These are phyloP conservation scores for Cordyceps militaris DNA, from an alignment of 2,329 filamentous ascomycete genomes.

Conservation along the genomic window DNA sequence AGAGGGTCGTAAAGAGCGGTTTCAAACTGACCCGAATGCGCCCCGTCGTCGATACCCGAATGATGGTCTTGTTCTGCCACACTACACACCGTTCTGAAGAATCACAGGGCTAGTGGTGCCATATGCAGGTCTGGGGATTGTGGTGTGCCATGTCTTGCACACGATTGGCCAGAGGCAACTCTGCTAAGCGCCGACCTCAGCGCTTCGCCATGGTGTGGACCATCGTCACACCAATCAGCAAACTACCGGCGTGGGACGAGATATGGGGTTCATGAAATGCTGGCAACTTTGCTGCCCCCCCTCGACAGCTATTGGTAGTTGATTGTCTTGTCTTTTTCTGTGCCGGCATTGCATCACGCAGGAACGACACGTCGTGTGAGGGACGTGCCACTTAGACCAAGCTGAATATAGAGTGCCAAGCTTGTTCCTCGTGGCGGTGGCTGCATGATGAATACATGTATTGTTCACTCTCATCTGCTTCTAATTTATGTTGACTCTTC, in stretches of 20 bases:
- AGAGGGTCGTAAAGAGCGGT: conserved; percentile 42
- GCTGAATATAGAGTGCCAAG: not conserved
- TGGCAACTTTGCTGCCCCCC: not conserved
- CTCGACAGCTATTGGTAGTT: not conserved
- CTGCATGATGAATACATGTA: conserved; percentile 2
- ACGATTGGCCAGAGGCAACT: not conserved
- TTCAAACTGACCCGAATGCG: conserved; percentile 37
- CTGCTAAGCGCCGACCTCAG: conserved; percentile 10
- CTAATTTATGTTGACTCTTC: not conserved
- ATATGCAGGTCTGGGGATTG: not conserved
- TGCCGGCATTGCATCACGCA: conserved; percentile 12
- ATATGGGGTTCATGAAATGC: not conserved
- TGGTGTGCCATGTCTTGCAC: not conserved
- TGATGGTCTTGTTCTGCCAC: conserved; percentile 8
- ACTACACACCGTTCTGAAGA: not conserved
- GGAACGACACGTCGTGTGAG: not conserved
- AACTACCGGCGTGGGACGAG: conserved; percentile 3
- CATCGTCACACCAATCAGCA: conserved; percentile 7
- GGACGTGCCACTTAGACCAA: not conserved
- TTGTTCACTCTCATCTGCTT: not conserved
- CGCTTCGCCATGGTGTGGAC: conserved; percentile 13
- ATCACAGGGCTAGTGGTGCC: not conserved
- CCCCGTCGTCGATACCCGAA: conserved; percentile 15
- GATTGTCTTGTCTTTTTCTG: not conserved
- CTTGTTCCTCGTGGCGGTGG: not conserved